A percentile compares a stretch with the other conserved stretches of the same genome.
Conservation (phyloP, 129 eudicot genomes). For the Centrapalus pauciflorus region DNA sequence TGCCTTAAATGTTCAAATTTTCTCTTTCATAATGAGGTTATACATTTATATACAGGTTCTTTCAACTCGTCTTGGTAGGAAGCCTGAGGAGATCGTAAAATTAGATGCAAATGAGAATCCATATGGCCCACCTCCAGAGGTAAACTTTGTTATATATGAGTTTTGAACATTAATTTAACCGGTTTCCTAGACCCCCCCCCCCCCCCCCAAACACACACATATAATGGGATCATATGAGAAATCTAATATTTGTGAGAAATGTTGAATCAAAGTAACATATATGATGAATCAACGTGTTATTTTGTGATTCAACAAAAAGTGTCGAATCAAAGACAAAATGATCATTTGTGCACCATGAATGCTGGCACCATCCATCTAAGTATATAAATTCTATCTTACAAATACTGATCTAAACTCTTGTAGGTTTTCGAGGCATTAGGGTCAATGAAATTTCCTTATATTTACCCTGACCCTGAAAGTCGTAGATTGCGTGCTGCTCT, state of each 20-base stretch:
- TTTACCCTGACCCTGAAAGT: conserved; percentile 98
- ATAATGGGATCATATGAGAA: not conserved
- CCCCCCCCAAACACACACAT: too few species aligned
- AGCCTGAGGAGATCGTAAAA: conserved; percentile 92
- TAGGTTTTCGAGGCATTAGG: conserved; percentile 96
- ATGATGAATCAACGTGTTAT: not conserved
- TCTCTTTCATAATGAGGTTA: not conserved
- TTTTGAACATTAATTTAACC: not conserved
- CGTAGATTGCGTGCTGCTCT: conserved; percentile 92
- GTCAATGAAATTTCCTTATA: conserved; percentile 74
- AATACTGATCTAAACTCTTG: not conserved
- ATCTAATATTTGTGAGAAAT: too few species aligned
- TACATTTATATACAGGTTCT: conserved; percentile 51
- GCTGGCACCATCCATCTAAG: not conserved
- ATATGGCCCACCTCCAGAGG: conserved; percentile 99
- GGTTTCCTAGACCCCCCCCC: too few species aligned
- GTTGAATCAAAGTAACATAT: too few species aligned
- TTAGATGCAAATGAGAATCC: conserved; percentile 99
- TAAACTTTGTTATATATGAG: conserved; percentile 12
- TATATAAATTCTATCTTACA: not conserved
- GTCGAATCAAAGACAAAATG: too few species aligned
- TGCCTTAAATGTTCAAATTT: too few species aligned
- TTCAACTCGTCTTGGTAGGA: conserved; percentile 95
- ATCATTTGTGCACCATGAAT: not conserved
- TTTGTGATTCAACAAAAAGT: not conserved